Percentiles rank a stretch among this genome's conserved stretches.
These are phyloP conservation scores for Curvularia hawaiiensis DNA, from an alignment of 2,329 filamentous ascomycete genomes.

Conservation along the genomic window DNA sequence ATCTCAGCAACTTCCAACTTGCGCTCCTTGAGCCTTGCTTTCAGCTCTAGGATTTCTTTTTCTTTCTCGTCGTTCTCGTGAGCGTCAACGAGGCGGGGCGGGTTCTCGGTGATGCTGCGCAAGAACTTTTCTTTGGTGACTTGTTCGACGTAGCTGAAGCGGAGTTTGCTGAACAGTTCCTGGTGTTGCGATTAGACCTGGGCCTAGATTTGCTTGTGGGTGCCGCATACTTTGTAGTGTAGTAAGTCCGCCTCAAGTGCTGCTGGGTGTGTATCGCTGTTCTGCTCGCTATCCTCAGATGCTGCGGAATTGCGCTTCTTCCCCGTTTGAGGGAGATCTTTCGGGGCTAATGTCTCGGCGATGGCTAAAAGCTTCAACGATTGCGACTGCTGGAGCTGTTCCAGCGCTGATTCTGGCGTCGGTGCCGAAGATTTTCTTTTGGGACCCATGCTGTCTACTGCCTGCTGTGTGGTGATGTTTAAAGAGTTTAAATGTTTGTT, in stretches of 20 bases:
- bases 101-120: constrained; percentile 87
- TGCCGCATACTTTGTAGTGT: constrained; percentile 72
- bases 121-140: constrained; percentile 99
- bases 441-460: constrained; percentile 30
- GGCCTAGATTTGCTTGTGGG: not conserved
- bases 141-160: constrained; percentile 97
- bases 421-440: constrained; percentile 29
- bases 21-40: constrained; percentile 76
- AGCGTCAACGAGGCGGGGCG: constrained; percentile 81
- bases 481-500: constrained; percentile 35
- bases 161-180: constrained; percentile 93
- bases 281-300: constrained; percentile 72
- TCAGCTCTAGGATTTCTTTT: constrained; percentile 69
- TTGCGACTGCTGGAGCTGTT: constrained; percentile 63
- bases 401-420: constrained; percentile 49
- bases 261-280: constrained; percentile 68
- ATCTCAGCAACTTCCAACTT: constrained; percentile 79
- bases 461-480: constrained; percentile 3
- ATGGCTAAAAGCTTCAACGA: constrained; percentile 74
- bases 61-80: constrained; percentile 69
- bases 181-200: constrained; percentile 36
- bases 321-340: constrained; percentile 48
- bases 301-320: constrained; percentile 58
- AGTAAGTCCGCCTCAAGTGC: constrained; percentile 81
- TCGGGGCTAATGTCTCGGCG: constrained; percentile 72